Percentiles rank a stretch among this genome's conserved stretches.
These are phyloP conservation scores for Neurospora hispaniola DNA, from an alignment of 495 filamentous ascomycete genomes.

Conservation along the genomic window DNA sequence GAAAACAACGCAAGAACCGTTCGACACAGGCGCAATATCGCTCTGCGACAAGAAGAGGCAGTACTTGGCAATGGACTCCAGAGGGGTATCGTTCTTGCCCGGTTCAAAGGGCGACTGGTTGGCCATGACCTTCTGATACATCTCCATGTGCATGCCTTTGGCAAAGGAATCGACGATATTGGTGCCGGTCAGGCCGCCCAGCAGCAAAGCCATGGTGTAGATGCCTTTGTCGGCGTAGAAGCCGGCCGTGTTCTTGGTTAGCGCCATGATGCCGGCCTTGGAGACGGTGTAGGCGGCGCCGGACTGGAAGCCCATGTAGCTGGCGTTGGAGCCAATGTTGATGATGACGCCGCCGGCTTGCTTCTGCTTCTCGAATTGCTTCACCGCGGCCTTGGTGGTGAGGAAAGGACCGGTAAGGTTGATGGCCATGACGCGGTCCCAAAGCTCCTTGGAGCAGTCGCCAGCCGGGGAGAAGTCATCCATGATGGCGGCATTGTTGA, in stretches of 20 bases:
- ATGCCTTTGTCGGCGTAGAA: conserved; percentile 49
- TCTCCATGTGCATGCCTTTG: conserved; percentile 35
- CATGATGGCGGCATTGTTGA: conserved; percentile 45
- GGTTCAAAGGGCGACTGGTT: conserved; percentile 13
- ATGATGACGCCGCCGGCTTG: conserved; percentile 30
- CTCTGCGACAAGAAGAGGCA: conserved; percentile 29
- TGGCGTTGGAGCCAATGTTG: conserved; percentile 37
- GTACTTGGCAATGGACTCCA: conserved; percentile 30
- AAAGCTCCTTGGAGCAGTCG: conserved; percentile 36
- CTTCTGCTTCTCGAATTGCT: conserved; percentile 29
- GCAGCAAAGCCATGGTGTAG: conserved; percentile 42
- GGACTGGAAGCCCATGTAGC: conserved; percentile 19
- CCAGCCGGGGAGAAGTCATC: conserved; percentile 46
- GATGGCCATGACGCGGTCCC: conserved; percentile 48
- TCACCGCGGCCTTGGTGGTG: conserved; percentile 42
- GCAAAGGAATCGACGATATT: conserved; percentile 41
- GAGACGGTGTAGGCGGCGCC: conserved; percentile 47
- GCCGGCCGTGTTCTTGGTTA: conserved; percentile 53
- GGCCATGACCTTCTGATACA: conserved; percentile 22
- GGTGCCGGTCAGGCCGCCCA: conserved; percentile 48
- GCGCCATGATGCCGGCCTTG: conserved; percentile 45
- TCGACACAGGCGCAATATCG: conserved; percentile 24
- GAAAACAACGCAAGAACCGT: conserved; percentile 28
- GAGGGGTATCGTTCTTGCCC: conserved; percentile 12
- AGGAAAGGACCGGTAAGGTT: conserved; percentile 51